A percentile compares a stretch with the other conserved stretches of the same genome.
Evolutionary conservation across 106 monocot genomes (phyloP).

Genomic region (Dioscorea alata): DNA sequence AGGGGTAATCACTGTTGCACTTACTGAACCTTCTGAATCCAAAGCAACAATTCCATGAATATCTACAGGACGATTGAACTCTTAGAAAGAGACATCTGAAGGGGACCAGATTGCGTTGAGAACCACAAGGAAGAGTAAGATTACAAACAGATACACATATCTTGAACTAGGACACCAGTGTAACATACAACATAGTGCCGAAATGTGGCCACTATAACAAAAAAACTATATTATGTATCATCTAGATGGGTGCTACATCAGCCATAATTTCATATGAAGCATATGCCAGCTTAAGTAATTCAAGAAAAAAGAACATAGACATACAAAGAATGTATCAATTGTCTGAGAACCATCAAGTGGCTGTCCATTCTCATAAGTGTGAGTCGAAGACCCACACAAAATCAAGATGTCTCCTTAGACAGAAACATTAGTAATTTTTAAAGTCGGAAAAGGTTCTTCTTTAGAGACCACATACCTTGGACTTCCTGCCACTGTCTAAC

Average conservation of each 20-base stretch:
- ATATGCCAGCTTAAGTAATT: background rate
- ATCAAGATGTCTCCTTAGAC: conserved; percentile 34
- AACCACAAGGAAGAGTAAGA: background rate
- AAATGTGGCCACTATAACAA: background rate
- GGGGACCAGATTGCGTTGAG: conserved; percentile 54
- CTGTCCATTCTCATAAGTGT: conserved; percentile 56
- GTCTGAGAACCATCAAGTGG: conserved; percentile 42
- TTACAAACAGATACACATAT: no score
- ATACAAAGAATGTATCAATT: conserved; percentile 60
- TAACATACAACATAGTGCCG: background rate
- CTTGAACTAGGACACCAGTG: background rate
- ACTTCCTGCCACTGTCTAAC: conserved; percentile 37
- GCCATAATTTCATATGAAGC: background rate
- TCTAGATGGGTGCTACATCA: background rate
- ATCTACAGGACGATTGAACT: conserved; percentile 45
- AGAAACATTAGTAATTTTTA: conserved; percentile 52
- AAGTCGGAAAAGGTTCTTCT: conserved; percentile 70
- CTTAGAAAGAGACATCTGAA: conserved; percentile 33
- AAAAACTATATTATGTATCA: background rate
- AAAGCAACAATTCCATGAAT: conserved; percentile 64
- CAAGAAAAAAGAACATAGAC: background rate
- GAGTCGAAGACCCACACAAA: conserved; percentile 51
- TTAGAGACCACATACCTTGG: conserved; percentile 45
- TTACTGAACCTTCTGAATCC: conserved; percentile 50
- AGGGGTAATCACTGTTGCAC: background rate